Evolutionary conservation across 495 filamentous ascomycete genomes (phyloP), one percentile per base, ranked within the genome.

Genomic region (Terfezia claveryi): DNA sequence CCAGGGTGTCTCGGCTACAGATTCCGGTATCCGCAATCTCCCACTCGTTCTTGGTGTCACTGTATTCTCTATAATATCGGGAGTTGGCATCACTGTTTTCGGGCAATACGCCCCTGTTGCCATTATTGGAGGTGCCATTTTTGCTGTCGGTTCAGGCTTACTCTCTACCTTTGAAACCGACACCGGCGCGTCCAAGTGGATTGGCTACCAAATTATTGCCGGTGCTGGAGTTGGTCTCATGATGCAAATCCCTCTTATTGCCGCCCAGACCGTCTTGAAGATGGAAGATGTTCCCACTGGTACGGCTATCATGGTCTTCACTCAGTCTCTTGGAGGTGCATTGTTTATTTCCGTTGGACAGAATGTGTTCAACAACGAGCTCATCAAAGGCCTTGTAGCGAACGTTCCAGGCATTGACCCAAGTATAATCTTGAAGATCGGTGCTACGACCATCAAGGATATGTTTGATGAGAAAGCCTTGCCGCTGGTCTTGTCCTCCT

Each of bases 91-190:
- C 54, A 78, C 78, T 2, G 60, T 69, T 0, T 64, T 79, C 41
- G 85, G 87, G 4, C 86, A 89, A 67, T 88, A 88, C 68, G 75
- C 78, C 0, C 84, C 83, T 0, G 83, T 80, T 62, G 80, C 89
- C 73, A 71, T 83, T 52, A 53, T 71, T 23, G 73, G 76, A 0
- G 68, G 78, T 5, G 67, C 80, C 37, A 51, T 92, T 23, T 66
- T 72, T 49, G 63, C 81, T 7, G 69, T 88, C 59, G 87, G 83
- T 17, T 76, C 73, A 2, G 87, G 85, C 0, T 71, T 93, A 6
- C 62, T 89, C 4, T 75, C 73, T 1, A 89, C 79, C 0, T 78
- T 82, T 20, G 59, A 72, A 14, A 66, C 73, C 0, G 68, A 78
- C 62, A 79, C 77, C 0, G 62, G 66, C 9, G 58, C 70, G n/a